These are phyloP conservation scores for Cladosporium sp. DNA, from an alignment of 2,329 filamentous ascomycete species.

Conservation along the genomic window DNA sequence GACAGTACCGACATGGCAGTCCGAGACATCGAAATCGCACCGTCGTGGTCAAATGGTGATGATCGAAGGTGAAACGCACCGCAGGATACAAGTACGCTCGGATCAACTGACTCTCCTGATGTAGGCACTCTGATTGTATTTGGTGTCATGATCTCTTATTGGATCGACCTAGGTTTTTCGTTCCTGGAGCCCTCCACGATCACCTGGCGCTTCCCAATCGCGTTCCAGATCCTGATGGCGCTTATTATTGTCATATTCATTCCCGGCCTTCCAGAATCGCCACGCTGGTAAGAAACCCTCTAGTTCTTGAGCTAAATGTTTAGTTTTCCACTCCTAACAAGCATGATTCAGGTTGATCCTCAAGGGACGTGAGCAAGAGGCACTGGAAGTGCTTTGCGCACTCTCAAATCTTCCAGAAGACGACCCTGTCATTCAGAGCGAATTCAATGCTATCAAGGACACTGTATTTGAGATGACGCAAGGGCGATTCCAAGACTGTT, in stretches of 20 bases:
- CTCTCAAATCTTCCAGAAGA: conserved; percentile 45
- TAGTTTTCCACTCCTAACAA: not conserved
- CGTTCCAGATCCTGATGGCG: conserved; percentile 55
- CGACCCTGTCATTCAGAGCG: conserved; percentile 41
- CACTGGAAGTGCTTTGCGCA: conserved; percentile 43
- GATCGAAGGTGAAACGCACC: conserved; percentile 40
- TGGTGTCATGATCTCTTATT: conserved; percentile 37
- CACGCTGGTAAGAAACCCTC: conserved; percentile 45
- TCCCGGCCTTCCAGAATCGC: conserved; percentile 52
- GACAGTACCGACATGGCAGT: conserved; percentile 51
- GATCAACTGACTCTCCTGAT: not conserved
- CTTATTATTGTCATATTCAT: conserved; percentile 48
- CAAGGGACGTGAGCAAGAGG: conserved; percentile 52
- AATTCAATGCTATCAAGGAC: conserved; percentile 51
- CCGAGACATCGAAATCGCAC: conserved; percentile 49
- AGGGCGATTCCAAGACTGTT: conserved; percentile 28
- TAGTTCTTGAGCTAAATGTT: too few species aligned
- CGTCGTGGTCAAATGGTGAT: conserved; percentile 50
- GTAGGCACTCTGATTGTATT: conserved; percentile 37
- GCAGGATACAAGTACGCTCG: not conserved
- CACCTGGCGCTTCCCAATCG: conserved; percentile 42
- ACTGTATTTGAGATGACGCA: conserved; percentile 44
- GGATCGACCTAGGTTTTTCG: conserved; percentile 48
- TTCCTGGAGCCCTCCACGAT: conserved; percentile 36
- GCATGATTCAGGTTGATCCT: conserved; percentile 47